Conservation (phyloP, 139 green algal species). For the Desmodesmus armatus region DNA sequence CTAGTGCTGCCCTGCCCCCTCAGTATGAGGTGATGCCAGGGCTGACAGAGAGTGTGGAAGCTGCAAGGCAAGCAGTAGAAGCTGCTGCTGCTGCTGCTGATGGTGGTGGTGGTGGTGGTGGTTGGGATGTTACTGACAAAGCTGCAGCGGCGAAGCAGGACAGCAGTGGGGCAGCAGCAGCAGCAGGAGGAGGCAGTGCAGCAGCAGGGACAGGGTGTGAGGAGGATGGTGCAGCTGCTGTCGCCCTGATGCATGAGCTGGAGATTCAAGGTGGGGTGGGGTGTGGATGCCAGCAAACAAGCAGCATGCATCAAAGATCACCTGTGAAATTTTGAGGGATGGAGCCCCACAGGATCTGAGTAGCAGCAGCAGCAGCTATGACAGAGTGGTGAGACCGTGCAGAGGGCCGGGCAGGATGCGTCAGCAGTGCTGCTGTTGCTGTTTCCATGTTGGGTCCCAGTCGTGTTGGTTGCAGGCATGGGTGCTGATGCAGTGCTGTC, state of each 20-base stretch:
- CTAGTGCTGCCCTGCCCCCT: constrained; percentile 20
- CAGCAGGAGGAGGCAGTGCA: not conserved
- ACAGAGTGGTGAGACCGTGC: no score
- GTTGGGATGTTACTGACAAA: no score
- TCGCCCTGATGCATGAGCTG: no score
- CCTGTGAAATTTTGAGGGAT: no score
- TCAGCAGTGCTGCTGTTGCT: not conserved
- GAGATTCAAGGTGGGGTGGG: no score
- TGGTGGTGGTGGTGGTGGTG: not conserved
- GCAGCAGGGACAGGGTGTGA: constrained; percentile 13
- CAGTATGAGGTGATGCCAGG: constrained; percentile 6
- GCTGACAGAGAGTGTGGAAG: constrained; percentile 10
- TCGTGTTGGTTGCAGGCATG: not conserved
- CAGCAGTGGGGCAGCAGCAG: not conserved
- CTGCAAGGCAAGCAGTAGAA: constrained; percentile 5
- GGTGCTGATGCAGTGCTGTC: no score
- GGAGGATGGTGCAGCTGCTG: no score
- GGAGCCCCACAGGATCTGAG: no score
- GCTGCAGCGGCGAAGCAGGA: no score
- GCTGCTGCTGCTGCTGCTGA: not conserved
- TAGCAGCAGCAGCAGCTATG: no score
- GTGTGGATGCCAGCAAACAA: no score
- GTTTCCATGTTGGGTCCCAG: not conserved
- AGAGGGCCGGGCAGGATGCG: not conserved
- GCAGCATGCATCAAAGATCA: no score